These are phyloP conservation scores for Saccharomycopsis amapae DNA, from an alignment of 805 yeast species.

Conservation along the genomic window DNA sequence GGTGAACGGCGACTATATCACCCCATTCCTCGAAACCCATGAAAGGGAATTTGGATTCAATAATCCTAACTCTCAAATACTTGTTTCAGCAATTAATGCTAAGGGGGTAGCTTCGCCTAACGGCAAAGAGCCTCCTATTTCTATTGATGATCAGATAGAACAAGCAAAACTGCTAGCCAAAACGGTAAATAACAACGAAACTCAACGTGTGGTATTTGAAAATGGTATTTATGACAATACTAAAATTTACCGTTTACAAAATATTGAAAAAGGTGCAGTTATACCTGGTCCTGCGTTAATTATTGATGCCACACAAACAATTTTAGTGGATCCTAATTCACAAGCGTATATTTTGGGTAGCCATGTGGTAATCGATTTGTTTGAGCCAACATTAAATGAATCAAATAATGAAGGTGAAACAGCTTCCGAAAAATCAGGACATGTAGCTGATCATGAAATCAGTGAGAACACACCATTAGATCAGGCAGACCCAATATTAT, in stretches of 20 bases:
- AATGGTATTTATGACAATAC: constrained; percentile 26
- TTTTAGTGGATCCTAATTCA: constrained; percentile 33
- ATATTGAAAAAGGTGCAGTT: constrained; percentile 25
- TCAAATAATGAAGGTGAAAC: constrained; percentile 18
- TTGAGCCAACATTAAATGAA: constrained; percentile 37
- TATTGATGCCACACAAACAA: constrained; percentile 34
- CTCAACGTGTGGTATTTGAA: constrained; percentile 30
- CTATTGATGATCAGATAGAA: constrained; percentile 48
- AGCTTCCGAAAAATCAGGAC: no score
- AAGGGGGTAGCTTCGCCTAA: neutral
- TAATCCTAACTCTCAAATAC: constrained; percentile 20
- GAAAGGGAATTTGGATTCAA: constrained; percentile 33
- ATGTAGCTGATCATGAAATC: neutral
- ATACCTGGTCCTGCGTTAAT: constrained; percentile 34
- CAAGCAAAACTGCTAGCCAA: neutral
- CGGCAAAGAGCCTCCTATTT: constrained; percentile 30
- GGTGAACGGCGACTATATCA: constrained; percentile 24
- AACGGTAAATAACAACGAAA: constrained; percentile 26
- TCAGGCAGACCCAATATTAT: constrained; percentile 38
- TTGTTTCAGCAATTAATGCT: neutral
- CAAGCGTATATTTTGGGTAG: constrained; percentile 30
- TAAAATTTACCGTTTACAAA: constrained; percentile 1
- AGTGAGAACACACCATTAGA: neutral
- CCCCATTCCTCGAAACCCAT: constrained; percentile 28
- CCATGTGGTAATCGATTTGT: constrained; percentile 27